Base-by-base conservation (phyloP, 2,329 filamentous ascomycete genomes). In the Epichloe amarillans region DNA sequence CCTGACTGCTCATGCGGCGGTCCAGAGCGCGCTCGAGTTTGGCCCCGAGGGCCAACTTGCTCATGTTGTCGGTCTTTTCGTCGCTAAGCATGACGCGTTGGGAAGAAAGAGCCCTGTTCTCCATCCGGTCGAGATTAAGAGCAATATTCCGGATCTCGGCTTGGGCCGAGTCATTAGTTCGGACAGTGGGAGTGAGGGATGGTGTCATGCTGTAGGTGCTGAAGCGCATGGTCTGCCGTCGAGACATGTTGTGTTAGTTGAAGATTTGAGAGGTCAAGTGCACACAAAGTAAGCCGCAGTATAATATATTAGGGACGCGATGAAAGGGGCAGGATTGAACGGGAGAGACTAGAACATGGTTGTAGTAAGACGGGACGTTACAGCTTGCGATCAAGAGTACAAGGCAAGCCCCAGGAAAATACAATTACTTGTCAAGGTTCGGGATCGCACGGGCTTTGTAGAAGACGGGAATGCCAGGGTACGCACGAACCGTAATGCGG, bases 11-110 rank as follows among this genome's bases (percentile, higher is more conserved):
- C 89, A 95, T 93, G 62, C 90, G 80, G 57, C 89, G 78, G 58
- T 84, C 84, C 50, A 96, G 79, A 21, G 90, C 89, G 54, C 90
- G 82, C 66, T 95, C 89, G 40, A 95, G 79, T 72, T 95, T 95
- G 54, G 89, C 89, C 46, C 89, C 86, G 49, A 95, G 78, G 38
- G 89, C 89, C 52, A 95, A 77, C 72, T 94, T 94, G 72, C 82
- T 83, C 68, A 95, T 74, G 64, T 85, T 83, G 61, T 88, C 86
- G 19, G 77, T 80, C 75, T 95, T 94, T 68, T 91, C 82, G 55
- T 84, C 80, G 64, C 75, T 85, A 56, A 90, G 80, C 51, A 81
- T 75, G 41, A 68, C 65, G 26, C 90, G 84, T 72, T 96, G 90
- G 61, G 84, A 80, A 59, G 80, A 73, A 30, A 95, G 81, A 46